A percentile compares a stretch with the other conserved stretches of the same genome.
Conservation (phyloP, 164 flowering plant species). For the Aristolochia contorta region DNA sequence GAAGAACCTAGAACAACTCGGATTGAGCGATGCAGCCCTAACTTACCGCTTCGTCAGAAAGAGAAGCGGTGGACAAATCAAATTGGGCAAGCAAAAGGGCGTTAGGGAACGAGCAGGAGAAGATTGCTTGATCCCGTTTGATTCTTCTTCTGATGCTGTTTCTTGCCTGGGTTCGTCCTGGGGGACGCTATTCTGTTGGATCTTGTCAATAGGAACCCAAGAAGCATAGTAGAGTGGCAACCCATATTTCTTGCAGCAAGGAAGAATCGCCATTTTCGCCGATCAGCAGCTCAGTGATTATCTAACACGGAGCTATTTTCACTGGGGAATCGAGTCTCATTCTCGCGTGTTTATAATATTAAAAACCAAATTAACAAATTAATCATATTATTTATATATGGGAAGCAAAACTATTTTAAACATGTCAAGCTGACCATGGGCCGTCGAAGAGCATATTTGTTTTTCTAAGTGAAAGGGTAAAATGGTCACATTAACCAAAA, state of each 20-base stretch:
- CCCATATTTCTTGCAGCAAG: conserved; percentile 37
- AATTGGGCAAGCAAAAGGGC: conserved; percentile 49
- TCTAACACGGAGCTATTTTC: too few species aligned
- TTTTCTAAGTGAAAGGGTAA: too few species aligned
- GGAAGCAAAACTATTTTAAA: too few species aligned
- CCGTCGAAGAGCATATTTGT: too few species aligned
- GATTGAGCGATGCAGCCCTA: not conserved
- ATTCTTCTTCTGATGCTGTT: conserved; percentile 3
- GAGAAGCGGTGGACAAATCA: conserved; percentile 48
- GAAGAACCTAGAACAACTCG: not conserved
- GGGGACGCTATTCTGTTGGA: conserved; percentile 3
- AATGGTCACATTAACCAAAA: too few species aligned
- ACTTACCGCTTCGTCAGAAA: conserved; percentile 60
- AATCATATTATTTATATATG: too few species aligned
- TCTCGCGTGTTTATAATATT: too few species aligned
- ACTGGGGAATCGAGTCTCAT: too few species aligned
- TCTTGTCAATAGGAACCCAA: conserved; percentile 21
- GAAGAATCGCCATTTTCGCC: conserved; percentile 53
- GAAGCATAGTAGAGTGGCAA: conserved; percentile 29
- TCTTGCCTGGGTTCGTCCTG: conserved; percentile 2
- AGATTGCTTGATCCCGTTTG: conserved; percentile 7
- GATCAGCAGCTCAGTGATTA: conserved; percentile 19
- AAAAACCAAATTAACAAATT: too few species aligned
- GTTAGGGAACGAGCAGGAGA: conserved; percentile 28
- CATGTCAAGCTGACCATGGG: too few species aligned